A percentile compares a stretch with the other conserved stretches of the same genome.
Evolutionary conservation across 148 eudicot species (phyloP).

Genomic region (Vaccinium macrocarpon): DNA sequence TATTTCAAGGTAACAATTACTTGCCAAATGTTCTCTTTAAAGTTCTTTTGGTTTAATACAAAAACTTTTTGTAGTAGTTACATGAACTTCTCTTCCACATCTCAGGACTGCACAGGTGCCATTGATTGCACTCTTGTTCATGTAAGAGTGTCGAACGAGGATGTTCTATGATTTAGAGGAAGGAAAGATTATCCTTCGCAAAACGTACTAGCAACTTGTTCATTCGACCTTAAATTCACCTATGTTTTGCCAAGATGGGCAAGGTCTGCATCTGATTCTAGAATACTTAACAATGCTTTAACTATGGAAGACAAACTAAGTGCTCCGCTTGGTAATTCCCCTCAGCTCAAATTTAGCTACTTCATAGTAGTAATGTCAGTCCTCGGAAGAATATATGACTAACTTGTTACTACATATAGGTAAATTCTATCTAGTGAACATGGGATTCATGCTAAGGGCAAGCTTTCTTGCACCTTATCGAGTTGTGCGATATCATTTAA

Average conservation of each 20-base stretch:
- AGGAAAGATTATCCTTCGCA: slow-evolving; percentile 9
- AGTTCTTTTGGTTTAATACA: too few relatives aligned
- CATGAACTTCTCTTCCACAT: too few relatives aligned
- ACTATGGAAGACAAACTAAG: slow-evolving; percentile 3
- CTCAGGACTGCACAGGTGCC: slow-evolving; percentile 6
- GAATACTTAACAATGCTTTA: neutral
- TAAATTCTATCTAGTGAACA: too few relatives aligned
- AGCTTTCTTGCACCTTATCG: too few relatives aligned
- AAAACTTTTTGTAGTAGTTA: too few relatives aligned
- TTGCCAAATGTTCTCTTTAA: too few relatives aligned
- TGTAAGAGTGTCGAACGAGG: neutral
- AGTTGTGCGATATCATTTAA: too few relatives aligned
- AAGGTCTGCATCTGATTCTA: neutral
- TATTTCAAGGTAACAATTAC: neutral
- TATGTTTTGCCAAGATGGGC: neutral
- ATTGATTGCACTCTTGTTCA: neutral
- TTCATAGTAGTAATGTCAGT: too few relatives aligned
- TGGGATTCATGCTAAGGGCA: too few relatives aligned
- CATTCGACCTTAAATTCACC: slow-evolving; percentile 17
- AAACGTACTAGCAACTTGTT: slow-evolving; percentile 9
- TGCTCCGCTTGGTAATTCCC: neutral
- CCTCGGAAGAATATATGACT: too few relatives aligned
- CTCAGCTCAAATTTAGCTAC: too few relatives aligned
- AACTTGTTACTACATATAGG: too few relatives aligned
- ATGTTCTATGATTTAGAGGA: slow-evolving; percentile 2